Evolutionary conservation across 2,329 filamentous ascomycete species (phyloP), one percentile per base, ranked within the genome.

Genomic region (Rhynchosporium graminicola): DNA sequence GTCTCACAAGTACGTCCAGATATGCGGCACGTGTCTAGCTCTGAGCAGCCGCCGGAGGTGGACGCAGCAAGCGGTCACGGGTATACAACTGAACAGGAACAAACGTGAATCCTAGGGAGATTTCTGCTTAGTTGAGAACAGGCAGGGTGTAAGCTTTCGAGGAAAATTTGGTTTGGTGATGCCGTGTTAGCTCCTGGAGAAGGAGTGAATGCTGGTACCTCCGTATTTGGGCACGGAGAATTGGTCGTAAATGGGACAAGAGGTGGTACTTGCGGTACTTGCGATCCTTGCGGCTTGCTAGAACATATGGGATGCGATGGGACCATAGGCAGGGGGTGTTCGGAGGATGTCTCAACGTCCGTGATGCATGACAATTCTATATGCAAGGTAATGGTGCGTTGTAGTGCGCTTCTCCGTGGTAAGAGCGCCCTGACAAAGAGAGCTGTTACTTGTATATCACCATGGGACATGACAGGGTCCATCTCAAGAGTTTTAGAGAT

Each of bases 231-330:
- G 56, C 42, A 56, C 50, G 48, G 57, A 61, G 36, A 57, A 63
- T 60, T 58, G 58, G 62, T 62, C 55, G 62, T 57, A 61, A 65
- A 54, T 67, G 62, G 65, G 62, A 66, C 66, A 68, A 68, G 66
- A 69, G 62, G 62, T 68, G 67, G 65, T 66, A 65, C 64, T 57
- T 70, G 66, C 67, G 67, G 65, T 66, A 65, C 64, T 57, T 70
- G 66, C 67, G 66, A 67, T 56, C 68, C 68, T 67, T 65, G 66
- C 62, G 33, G 47, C 48, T 40, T 45, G 47, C 55, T 50, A 54
- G 47, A 56, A 46, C 43, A 57, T 40, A 33, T 48, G 58, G 50
- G 47, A 65, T 61, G 57, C 59, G 50, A 63, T 60, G 47, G 51
- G 46, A 57, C 62, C 62, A 60, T 31, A 52, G 54, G 64, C 60